Percentiles rank a stretch among this genome's conserved stretches.
Evolutionary conservation across 495 filamentous ascomycete species (phyloP).

Genomic region (Aspergillus cavernicola): DNA sequence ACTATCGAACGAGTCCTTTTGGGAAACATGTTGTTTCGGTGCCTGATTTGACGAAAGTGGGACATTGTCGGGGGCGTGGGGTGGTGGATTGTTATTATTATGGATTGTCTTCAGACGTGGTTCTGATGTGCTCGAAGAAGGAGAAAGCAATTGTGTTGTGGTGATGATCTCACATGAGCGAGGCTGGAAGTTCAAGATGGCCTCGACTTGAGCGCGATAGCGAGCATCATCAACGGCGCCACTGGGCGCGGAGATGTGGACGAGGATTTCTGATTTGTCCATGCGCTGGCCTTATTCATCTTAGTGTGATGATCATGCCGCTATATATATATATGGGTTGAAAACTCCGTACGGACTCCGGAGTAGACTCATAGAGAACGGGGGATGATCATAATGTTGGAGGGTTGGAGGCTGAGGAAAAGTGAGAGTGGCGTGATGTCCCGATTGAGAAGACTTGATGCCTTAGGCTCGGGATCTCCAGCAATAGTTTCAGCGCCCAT

Average conservation of each 20-base stretch:
- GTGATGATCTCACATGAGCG: conserved; percentile 26
- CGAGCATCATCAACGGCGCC: conserved; percentile 54
- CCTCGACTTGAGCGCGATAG: conserved; percentile 59
- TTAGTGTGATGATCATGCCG: neutral
- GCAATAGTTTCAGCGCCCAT: too few species aligned
- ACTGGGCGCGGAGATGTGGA: conserved; percentile 66
- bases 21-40: neutral
- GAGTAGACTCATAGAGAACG: too few species aligned
- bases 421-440: conserved; percentile 2
- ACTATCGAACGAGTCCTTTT: conserved; percentile 36
- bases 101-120: neutral
- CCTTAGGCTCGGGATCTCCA: conserved; percentile 14
- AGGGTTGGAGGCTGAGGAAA: neutral
- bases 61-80: neutral
- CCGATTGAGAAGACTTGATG: neutral
- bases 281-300: conserved; percentile 3
- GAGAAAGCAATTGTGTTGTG: neutral
- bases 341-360: too few species aligned
- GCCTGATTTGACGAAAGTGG: neutral
- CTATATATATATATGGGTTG: neutral
- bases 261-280: conserved; percentile 54
- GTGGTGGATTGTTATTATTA: neutral
- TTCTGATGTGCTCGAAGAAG: neutral
- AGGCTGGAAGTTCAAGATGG: conserved; percentile 57
- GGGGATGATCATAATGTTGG: neutral